Evolutionary conservation across 495 filamentous ascomycete species (phyloP), one percentile per base, ranked within the genome.

Genomic region (Talaromyces trachyspermus): DNA sequence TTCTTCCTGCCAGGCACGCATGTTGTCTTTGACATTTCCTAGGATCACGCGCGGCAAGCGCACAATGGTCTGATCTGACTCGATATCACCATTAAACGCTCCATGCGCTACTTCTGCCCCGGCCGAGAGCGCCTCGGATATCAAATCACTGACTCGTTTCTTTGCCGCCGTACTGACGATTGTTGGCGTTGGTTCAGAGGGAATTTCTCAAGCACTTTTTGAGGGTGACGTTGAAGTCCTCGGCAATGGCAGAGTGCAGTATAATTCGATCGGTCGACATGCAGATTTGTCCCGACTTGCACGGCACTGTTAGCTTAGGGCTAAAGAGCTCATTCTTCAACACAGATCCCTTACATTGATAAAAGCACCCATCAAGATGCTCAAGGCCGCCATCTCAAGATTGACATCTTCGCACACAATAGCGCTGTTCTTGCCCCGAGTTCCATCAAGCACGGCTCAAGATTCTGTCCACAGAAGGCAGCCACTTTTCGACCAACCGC

Each of bases 191-290:
- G 78, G 72, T 1, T 65, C 59, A 5, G 64, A 56, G 8, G 22
- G n/a, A 18, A 8, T 22, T 18, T 38, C 36, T 40, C 26, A 9
- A 32, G 24, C 15, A 22, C 3, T 9, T 30, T 30, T 42, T 33
- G 3, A 27, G 18, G 6, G 25, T 32, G 29, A 12, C 37, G 11
- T 18, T 41, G 26, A 72, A 58, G 39, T 55, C 53, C 26, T 53
- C 58, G 5, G 76, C 67, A 48, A 74, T 51, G 27, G 49, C 29
- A 2, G 40, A 25, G 20, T 48, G 35, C 5, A 95, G 81, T 29
- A 95, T 69, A 56, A 96, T 88, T 10, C 85, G 77, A 62, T 95
- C 89, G 0, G 88, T 94, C 2, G 80, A 72, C 88, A 96, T 90
- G 68, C 90, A 95, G 36, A 91, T 83, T 66, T 96, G 90, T 6